Evolutionary conservation across 345 rosid genomes (phyloP), one percentile per base, ranked within the genome.

Genomic region (Eutrema japonicum): DNA sequence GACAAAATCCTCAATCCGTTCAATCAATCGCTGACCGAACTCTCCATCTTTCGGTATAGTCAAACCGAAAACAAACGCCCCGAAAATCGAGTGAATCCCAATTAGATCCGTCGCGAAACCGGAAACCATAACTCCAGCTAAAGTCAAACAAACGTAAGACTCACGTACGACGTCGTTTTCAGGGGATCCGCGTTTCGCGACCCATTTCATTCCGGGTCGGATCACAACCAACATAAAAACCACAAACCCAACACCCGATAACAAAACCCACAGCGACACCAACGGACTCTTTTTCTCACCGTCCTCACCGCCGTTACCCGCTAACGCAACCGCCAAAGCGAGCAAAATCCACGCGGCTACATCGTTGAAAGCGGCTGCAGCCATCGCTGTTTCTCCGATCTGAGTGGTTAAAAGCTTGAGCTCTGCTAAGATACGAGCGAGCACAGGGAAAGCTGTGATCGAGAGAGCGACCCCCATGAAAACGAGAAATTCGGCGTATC

Each of bases 401-500:
- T 37, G 74, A 18, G 97, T 89, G 0, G 96, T 91, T 10, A 94
- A 72, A 30, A 91, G 86, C 73, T 79, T 94, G 53, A 94, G 90
- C 80, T 94, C 97, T 0, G 98, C 98, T 37, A 91, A 75, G n/a
- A 94, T 89, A 22, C 97, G 93, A 18, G 97, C 96, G 8, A 94
- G 86, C 1, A 91, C 96, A 0, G 98, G 98, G 73, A 94, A 94
- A 12, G 97, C 97, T 3, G 98, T 94, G 80, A 93, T 89, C 7
- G 98, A 93, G 71, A 93, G 90, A 14, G 97, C 86, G 5, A 93
- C 97, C n/a, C 96, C 96, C 90, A 89, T 89, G 84, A 91, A 91
- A 29, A 91, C 89, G 6, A 91, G 66, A 79, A 83, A 91, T 48
- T 84, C 90, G 0, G 77, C 88, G 58, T 51, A 89, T 0, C 93